Base-by-base conservation (phyloP, 78 protist species). In the Tieghemostelium lacteum region DNA sequence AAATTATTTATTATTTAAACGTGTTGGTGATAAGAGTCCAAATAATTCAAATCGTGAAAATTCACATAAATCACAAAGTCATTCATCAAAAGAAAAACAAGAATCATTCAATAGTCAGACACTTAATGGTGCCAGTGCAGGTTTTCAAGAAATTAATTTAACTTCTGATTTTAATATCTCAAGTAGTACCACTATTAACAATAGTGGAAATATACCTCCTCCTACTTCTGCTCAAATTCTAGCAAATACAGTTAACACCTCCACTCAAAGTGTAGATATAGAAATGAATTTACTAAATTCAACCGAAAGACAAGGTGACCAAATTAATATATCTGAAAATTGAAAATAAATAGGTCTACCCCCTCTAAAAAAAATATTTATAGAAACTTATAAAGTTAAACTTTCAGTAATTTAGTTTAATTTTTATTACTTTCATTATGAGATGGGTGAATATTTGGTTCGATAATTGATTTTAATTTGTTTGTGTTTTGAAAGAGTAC, bases 401-500 rank as follows among this genome's bases (percentile, higher is more conserved):
- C 10, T 45, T 14, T 45, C 52, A 45, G 52, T 14, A 45, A 45
- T 14, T 45, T 45, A 45, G 6, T 45, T 45, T 45, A 14, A 14
- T 45, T 45, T 14, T 45, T 45, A 45, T 45, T 10, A 14, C 10
- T 10, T 45, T 45, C 10, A 45, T 14, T 14, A 45, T 34, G 74
- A 28, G 28, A 6, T n/a, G 1, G 58, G 19, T 42, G 49, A 29
- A 55, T 34, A 49, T 78, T 45, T 29, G 70, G 28, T 42, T 58
- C 69, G 29, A 83, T 58, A 3, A 70, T 2, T 40, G 50, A 24
- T 31, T 39, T 58, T 3, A 28, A 7, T 31, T 75, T 75, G 17
- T 73, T 73, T 33, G 52, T 31, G 34, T 55, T 26, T 52, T 61
- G 60, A 60, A 36, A 60, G 22, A 83, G 20, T 6, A 83, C 91